Percentiles rank a stretch among this genome's conserved stretches.
Evolutionary conservation across 1,284 basidiomycete species (phyloP).

Genomic region (Malassezia japonica): DNA sequence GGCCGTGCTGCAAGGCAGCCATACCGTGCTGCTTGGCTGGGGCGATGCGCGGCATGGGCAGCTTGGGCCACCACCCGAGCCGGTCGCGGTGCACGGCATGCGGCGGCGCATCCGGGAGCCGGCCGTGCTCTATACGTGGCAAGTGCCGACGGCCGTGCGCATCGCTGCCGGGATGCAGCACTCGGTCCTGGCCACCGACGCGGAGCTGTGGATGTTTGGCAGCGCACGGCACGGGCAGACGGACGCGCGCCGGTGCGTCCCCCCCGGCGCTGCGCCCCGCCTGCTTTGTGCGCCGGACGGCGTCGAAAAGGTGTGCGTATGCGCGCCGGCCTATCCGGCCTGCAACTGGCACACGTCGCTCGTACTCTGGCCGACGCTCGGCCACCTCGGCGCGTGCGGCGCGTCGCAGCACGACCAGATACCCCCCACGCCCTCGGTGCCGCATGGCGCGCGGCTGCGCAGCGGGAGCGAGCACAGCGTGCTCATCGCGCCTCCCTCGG

Average conservation of each 20-base stretch:
- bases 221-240: not conserved
- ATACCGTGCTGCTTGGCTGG: slow-evolving; percentile 8
- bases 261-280: not conserved
- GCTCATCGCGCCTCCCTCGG: not conserved
- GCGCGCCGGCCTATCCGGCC: not conserved
- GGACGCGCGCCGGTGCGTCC: not conserved
- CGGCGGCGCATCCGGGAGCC: not conserved
- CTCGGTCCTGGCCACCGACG: not conserved
- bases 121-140: not conserved
- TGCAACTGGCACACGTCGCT: slow-evolving; percentile 14
- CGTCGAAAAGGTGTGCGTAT: too few species aligned
- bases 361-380: too few species aligned
- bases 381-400: too few species aligned
- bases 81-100: not conserved
- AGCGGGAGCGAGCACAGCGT: slow-evolving; percentile 12
- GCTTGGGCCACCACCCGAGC: slow-evolving; percentile 1
- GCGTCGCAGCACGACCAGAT: too few species aligned
- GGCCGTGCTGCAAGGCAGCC: not conserved
- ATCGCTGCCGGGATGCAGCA: slow-evolving; percentile 10
- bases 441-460: not conserved
- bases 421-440: too few species aligned
- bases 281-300: not conserved
- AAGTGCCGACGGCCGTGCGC: not conserved
- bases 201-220: slow-evolving; percentile 6
- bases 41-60: slow-evolving; percentile 17